Base-by-base conservation (phyloP, 441 rosid species). In the Populus hybrid region DNA sequence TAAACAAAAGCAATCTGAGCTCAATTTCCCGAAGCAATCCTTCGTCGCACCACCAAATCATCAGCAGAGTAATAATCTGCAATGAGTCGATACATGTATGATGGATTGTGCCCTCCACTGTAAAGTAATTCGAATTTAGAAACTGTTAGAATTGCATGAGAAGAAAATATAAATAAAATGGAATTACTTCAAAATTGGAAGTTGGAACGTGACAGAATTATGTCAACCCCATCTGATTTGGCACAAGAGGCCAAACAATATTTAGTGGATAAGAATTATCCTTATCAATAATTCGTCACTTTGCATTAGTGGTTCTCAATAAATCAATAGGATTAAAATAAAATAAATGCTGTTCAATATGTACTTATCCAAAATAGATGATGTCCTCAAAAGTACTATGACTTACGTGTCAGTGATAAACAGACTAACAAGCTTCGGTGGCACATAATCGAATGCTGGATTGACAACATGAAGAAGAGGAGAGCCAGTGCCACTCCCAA, bases 41-140 rank as follows among this genome's bases (percentile, higher is more conserved):
- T 88, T 74, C 82, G 74, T 81, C 83, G 89, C 76, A 93, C 80
- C 74, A 96, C 98, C 88, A 97, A 82, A 85, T 97, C 98, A 89
- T 90, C 98, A 68, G 97, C 97, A 28, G 98, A 94, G 88, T 97
- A 96, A 87, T 93, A 92, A 81, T 96, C 99, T 1, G 98, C 97
- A 50, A 94, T 93, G 63, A 96, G 97, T 64, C 98, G 92, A 79
- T 92, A 97, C 96, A 97, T 89, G 88, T 93, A 94, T 18, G 98
- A 94, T 40, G 99, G 95, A 82, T 92, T 94, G 84, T 97, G 98
- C 78, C 99, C 99, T 78, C 99, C 98, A 4, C 99, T 96, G 92
- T 67, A 64, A 83, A 74, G 63, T 20, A 50, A 68, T 16, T 11
- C 42, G 10, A 61, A 26, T 71, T 31, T 42, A 20, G 8, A 1